A percentile compares a stretch with the other conserved stretches of the same genome.
phyloP scores from a whole-genome alignment of 1,284 basidiomycete genomes.

The Crucibulum parvulum region DNA sequence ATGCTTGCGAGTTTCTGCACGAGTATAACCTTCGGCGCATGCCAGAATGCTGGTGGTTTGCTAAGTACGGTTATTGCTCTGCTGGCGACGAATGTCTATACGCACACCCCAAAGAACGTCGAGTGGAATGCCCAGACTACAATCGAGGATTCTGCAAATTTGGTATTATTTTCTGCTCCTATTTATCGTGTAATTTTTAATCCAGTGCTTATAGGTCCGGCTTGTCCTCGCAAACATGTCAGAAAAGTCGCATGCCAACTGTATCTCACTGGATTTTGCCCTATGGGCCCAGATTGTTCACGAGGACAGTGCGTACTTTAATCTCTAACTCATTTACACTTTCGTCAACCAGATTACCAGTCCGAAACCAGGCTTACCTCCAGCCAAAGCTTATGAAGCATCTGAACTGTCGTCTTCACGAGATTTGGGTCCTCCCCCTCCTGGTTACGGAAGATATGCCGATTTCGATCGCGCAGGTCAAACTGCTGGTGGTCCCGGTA shows the following conservation, averaged over 20 bases:
- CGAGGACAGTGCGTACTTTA: conserved; percentile 82
- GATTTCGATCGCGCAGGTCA: conserved; percentile 72
- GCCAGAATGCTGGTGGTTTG: conserved; percentile 99
- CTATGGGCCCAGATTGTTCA: conserved; percentile 89
- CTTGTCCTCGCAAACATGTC: conserved; percentile 93
- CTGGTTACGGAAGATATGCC: conserved; percentile 87
- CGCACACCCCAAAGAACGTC: conserved; percentile 94
- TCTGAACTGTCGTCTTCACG: conserved; percentile 78
- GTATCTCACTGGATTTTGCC: conserved; percentile 96
- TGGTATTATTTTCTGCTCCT: conserved; percentile 51
- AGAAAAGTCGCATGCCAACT: conserved; percentile 90
- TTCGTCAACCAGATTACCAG: conserved; percentile 41
- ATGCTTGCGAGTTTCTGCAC: conserved; percentile 98
- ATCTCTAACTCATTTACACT: background rate
- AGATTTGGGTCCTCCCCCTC: conserved; percentile 90
- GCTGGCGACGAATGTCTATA: conserved; percentile 99
- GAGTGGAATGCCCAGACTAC: conserved; percentile 95
- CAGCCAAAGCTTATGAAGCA: conserved; percentile 80
- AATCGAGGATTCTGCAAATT: conserved; percentile 95
- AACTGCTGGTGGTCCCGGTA: conserved; percentile 40
- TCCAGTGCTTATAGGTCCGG: conserved; percentile 65
- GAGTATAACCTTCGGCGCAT: conserved; percentile 98
- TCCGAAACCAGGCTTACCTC: conserved; percentile 78
- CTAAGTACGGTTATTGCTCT: conserved; percentile 98
- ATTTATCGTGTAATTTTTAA: background rate